A percentile compares a stretch with the other conserved stretches of the same genome.
These are phyloP conservation scores for Cercospora nicotianae DNA, from an alignment of 2,329 filamentous ascomycete species.

Conservation along the genomic window DNA sequence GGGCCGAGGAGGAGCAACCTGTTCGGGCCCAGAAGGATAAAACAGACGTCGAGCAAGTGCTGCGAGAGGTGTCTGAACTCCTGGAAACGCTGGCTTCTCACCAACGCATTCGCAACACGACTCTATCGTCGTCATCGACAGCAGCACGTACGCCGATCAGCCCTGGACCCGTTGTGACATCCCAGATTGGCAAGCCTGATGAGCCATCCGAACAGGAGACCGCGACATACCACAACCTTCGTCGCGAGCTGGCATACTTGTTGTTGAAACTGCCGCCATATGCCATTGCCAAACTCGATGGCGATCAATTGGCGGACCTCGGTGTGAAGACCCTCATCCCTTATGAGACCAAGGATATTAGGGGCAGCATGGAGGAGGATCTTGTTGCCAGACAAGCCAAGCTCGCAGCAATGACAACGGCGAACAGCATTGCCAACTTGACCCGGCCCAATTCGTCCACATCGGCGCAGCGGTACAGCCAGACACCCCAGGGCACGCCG, in stretches of 20 bases:
- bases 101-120: constrained; percentile 74
- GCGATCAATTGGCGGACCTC: constrained; percentile 78
- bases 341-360: constrained; percentile 70
- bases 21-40: constrained; percentile 36
- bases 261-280: constrained; percentile 77
- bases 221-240: constrained; percentile 69
- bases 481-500: constrained; percentile 36
- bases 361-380: constrained; percentile 81
- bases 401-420: constrained; percentile 37
- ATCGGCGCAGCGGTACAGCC: constrained; percentile 36
- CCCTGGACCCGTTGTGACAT: constrained; percentile 64
- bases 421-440: constrained; percentile 34
- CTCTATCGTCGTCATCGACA: constrained; percentile 53
- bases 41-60: constrained; percentile 48
- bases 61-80: constrained; percentile 72
- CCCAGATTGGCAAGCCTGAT: constrained; percentile 57
- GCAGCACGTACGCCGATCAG: constrained; percentile 43
- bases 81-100: constrained; percentile 75
- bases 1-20: constrained; percentile 28
- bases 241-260: constrained; percentile 71
- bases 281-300: constrained; percentile 80
- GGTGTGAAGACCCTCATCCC: constrained; percentile 78
- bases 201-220: constrained; percentile 63
- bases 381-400: constrained; percentile 54
- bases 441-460: constrained; percentile 34